Conservation (phyloP, 805 yeast species). For the Ogataea trehaloabstinens region DNA sequence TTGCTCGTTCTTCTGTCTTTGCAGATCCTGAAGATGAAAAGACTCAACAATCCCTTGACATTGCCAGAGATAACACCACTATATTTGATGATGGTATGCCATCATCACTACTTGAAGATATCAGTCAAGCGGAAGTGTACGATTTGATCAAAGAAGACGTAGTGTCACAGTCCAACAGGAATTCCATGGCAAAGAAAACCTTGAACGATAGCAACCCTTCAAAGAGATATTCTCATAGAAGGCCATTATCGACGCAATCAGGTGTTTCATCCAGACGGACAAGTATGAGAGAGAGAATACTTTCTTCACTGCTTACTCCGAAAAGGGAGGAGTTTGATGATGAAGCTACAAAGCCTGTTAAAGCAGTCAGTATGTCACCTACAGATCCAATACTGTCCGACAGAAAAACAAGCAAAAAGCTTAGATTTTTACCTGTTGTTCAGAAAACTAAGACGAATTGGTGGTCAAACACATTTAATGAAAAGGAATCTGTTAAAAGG, state of each 20-base stretch:
- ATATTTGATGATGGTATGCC: constrained; percentile 19
- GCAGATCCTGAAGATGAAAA: constrained; percentile 29
- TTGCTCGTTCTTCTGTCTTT: constrained; percentile 21
- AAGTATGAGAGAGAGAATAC: constrained; percentile 12
- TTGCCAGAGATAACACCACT: constrained; percentile 15
- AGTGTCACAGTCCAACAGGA: neutral
- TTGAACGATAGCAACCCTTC: neutral
- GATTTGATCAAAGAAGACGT: constrained; percentile 7
- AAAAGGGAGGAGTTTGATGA: constrained; percentile 9
- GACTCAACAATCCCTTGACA: constrained; percentile 1
- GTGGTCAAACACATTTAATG: constrained; percentile 1
- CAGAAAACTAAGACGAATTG: constrained; percentile 5
- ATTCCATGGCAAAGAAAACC: neutral
- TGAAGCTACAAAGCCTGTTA: constrained; percentile 12
- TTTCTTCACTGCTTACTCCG: constrained; percentile 7
- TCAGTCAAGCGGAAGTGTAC: constrained; percentile 4
- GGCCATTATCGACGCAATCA: too few relatives aligned
- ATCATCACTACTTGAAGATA: constrained; percentile 8
- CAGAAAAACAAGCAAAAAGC: constrained; percentile 7
- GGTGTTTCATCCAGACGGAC: constrained; percentile 3
- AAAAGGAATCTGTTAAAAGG: neutral
- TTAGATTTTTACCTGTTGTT: constrained; percentile 8
- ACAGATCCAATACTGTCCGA: constrained; percentile 22
- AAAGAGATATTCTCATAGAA: neutral
- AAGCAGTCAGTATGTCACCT: constrained; percentile 25